A percentile compares a stretch with the other conserved stretches of the same genome.
These are phyloP conservation scores for Paramecium bursaria DNA, from an alignment of 73 alveolate genomes.

Conservation along the genomic window DNA sequence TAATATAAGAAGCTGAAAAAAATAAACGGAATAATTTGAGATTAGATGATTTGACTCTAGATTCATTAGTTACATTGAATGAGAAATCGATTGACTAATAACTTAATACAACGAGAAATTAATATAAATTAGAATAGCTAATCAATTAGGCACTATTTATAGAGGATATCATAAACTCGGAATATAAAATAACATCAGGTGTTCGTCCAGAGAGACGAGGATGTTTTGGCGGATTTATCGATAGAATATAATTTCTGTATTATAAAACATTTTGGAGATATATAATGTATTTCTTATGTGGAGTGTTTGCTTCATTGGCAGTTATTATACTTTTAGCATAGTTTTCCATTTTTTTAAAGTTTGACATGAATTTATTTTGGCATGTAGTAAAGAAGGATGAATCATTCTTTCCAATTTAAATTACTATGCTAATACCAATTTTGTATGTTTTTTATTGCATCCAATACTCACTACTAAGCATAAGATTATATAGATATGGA, in stretches of 20 bases:
- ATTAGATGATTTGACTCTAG: conserved; percentile 24
- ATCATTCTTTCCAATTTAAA: background rate
- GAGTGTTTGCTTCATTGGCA: background rate
- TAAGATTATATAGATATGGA: conserved; percentile 54
- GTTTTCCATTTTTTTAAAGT: background rate
- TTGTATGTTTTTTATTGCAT: conserved; percentile 31
- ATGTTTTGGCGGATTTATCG: conserved; percentile 1
- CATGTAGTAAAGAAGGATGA: background rate
- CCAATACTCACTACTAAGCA: conserved; percentile 4
- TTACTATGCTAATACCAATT: conserved; percentile 7
- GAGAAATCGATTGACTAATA: conserved; percentile 1
- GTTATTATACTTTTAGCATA: background rate
- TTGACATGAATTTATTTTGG: background rate
- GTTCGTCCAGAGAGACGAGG: background rate
- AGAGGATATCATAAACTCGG: conserved; percentile 14
- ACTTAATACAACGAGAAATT: background rate
- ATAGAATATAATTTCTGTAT: conserved; percentile 7
- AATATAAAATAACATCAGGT: conserved; percentile 1
- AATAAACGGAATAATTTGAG: background rate
- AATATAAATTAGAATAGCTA: conserved; percentile 11
- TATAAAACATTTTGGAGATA: conserved; percentile 20
- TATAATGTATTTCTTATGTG: background rate
- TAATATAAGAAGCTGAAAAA: background rate
- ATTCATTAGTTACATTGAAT: conserved; percentile 13
- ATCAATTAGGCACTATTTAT: conserved; percentile 18